Evolutionary conservation across 495 filamentous ascomycete genomes (phyloP).

Genomic region (Lophiostoma macrostomum): DNA sequence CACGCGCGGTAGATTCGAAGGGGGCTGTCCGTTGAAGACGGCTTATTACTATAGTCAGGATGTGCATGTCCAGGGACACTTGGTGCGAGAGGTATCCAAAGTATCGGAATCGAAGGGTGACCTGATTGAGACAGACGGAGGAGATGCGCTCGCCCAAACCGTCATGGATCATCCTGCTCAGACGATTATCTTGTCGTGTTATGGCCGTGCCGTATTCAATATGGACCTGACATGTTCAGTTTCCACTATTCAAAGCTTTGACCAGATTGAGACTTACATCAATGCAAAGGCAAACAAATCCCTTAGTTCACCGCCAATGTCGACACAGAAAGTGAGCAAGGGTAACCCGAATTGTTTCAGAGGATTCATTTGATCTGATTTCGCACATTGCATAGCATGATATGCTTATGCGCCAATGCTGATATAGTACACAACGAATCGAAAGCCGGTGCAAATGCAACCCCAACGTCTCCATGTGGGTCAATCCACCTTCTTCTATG

Average conservation of each 20-base stretch:
- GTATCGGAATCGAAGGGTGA: too few relatives aligned
- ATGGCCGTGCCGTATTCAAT: constrained; percentile 1
- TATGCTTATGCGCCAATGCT: constrained; percentile 18
- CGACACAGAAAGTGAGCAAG: background rate
- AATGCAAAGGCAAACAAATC: constrained; percentile 9
- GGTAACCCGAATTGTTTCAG: constrained; percentile 2
- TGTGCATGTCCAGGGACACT: too few relatives aligned
- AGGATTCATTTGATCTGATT: constrained; percentile 23
- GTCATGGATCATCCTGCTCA: constrained; percentile 10
- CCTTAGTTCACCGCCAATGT: constrained; percentile 3
- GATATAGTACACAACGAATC: constrained; percentile 19
- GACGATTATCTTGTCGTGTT: background rate
- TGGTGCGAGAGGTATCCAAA: too few relatives aligned
- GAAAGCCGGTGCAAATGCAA: background rate
- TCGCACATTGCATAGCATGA: constrained; percentile 5
- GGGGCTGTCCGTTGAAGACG: too few relatives aligned
- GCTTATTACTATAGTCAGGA: too few relatives aligned
- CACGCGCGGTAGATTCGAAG: too few relatives aligned
- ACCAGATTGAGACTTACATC: constrained; percentile 22
- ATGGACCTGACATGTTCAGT: constrained; percentile 18
- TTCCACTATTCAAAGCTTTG: constrained; percentile 16
- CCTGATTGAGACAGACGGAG: too few relatives aligned
- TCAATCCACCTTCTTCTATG: constrained; percentile 9
- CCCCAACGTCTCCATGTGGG: background rate
- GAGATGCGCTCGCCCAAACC: too few relatives aligned